Conservation (phyloP, 176 grass and related monocot species). For the Dactylis glomerata region DNA sequence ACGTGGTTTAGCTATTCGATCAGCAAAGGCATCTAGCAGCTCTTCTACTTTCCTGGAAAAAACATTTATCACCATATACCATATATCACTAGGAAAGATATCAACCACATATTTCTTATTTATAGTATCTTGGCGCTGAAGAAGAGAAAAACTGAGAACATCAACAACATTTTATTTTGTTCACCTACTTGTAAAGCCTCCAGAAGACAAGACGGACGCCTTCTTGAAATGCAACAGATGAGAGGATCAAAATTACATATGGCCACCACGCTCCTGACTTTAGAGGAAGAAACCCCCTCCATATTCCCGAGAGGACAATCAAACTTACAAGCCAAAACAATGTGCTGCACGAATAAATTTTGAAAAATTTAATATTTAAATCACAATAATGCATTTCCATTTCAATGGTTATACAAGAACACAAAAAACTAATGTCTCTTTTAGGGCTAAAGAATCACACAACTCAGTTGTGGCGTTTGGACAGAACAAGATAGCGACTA, state of each 20-base stretch:
- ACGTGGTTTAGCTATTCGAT: slow-evolving; percentile 76
- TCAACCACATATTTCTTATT: neutral
- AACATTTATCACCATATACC: slow-evolving; percentile 21
- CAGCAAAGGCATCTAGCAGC: slow-evolving; percentile 87
- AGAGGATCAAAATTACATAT: slow-evolving; percentile 67
- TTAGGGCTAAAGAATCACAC: slow-evolving; percentile 8
- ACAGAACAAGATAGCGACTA: neutral
- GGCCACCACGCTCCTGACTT: slow-evolving; percentile 64
- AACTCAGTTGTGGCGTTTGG: neutral
- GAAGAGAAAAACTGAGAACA: neutral
- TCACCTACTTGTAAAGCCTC: slow-evolving; percentile 93
- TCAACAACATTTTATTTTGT: neutral
- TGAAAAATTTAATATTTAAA: slow-evolving; percentile 22
- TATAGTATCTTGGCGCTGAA: neutral
- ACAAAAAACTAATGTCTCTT: neutral
- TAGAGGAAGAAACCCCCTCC: slow-evolving; percentile 85
- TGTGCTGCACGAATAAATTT: slow-evolving; percentile 44
- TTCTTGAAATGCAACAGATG: slow-evolving; percentile 90
- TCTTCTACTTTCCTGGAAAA: slow-evolving; percentile 85
- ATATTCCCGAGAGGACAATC: slow-evolving; percentile 79
- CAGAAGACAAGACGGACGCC: slow-evolving; percentile 71
- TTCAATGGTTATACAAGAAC: neutral
- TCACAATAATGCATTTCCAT: neutral
- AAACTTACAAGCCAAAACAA: slow-evolving; percentile 94
- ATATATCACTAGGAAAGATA: slow-evolving; percentile 11